Evolutionary conservation across 2,329 filamentous ascomycete species (phyloP).

Genomic region (Aspergillus ibericus): DNA sequence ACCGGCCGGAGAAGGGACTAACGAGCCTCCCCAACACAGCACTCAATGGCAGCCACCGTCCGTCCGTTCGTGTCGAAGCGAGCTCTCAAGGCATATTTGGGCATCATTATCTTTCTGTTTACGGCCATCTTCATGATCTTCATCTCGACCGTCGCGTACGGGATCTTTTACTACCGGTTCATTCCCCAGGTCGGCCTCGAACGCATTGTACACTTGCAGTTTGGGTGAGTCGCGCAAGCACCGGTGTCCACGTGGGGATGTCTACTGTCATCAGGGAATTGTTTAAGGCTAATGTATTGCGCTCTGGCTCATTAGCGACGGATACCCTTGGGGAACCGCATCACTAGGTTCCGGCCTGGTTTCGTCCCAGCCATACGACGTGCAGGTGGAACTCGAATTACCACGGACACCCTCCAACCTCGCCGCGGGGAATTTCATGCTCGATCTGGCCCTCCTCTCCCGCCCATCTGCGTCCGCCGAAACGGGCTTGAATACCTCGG

Average conservation of each 20-base stretch:
- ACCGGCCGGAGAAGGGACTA: conserved; percentile 15
- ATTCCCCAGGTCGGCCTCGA: conserved; percentile 65
- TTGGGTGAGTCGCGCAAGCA: conserved; percentile 49
- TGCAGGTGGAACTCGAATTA: conserved; percentile 71
- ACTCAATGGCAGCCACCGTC: conserved; percentile 54
- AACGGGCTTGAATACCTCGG: conserved; percentile 31
- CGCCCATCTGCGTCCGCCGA: conserved; percentile 39
- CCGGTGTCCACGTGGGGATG: too few relatives aligned
- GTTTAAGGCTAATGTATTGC: background rate
- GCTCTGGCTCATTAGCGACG: conserved; percentile 34
- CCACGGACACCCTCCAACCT: conserved; percentile 77
- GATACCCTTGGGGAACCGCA: conserved; percentile 55
- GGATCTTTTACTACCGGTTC: conserved; percentile 67
- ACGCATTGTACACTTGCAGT: conserved; percentile 66
- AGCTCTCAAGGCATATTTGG: conserved; percentile 65
- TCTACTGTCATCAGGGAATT: background rate
- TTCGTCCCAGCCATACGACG: conserved; percentile 78
- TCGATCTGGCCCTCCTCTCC: conserved; percentile 70
- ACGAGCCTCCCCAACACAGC: conserved; percentile 41
- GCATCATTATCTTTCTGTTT: conserved; percentile 54
- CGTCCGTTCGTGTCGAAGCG: conserved; percentile 59
- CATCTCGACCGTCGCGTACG: conserved; percentile 61
- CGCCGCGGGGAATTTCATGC: conserved; percentile 88
- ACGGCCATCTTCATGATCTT: conserved; percentile 58
- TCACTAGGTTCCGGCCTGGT: conserved; percentile 58